Base-by-base conservation (phyloP, 1,284 basidiomycete genomes). In the Phaffia rhodozyma region DNA sequence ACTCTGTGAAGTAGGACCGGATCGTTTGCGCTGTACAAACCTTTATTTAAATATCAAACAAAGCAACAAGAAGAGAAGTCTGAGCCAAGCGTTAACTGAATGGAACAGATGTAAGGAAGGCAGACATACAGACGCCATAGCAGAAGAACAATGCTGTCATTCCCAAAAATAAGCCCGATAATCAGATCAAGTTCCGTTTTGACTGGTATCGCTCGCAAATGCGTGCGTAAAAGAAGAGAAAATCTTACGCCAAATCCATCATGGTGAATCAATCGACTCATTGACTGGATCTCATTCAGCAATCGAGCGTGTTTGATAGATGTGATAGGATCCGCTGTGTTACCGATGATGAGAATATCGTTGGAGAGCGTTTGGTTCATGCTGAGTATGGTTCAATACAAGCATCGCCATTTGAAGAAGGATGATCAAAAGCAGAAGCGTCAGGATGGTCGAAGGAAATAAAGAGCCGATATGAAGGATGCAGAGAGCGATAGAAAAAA, bases 311-410 rank as follows among this genome's bases (percentile, higher is more conserved):
- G 62, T 48, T 54, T 59, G 52, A 54, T 47, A 0, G 51, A 48
- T 16, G 62, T 63, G 57, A 63, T 63, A n/a, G 62, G 54, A 30
- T 55, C 54, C 1, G 60, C 60, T n/a, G 51, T 55, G 57, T 63
- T 63, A 18, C 62, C 62, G 29, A 63, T 59, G 62, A 63, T 59
- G 23, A 63, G 52, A 7, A 63, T 55, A 5, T 20, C 20, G 30
- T 58, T 55, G 7, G 62, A 54, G 13, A 63, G 52, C n/a, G 62
- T 59, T 5, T 47, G 23, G 30, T 63, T 63, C 25, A 61, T 54
- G 25, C 60, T 61, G 3, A 38, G 4, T 16, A n/a, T 16, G 27
- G 2, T 43, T 7, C 38, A 43, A 43, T 2, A 11, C 13, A 16
- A 43, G 5, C 38, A 43, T 43, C 38, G 13, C 5, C 5, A 16